Conservation (phyloP, 805 yeast genomes). For the Kazachstania martiniae region DNA sequence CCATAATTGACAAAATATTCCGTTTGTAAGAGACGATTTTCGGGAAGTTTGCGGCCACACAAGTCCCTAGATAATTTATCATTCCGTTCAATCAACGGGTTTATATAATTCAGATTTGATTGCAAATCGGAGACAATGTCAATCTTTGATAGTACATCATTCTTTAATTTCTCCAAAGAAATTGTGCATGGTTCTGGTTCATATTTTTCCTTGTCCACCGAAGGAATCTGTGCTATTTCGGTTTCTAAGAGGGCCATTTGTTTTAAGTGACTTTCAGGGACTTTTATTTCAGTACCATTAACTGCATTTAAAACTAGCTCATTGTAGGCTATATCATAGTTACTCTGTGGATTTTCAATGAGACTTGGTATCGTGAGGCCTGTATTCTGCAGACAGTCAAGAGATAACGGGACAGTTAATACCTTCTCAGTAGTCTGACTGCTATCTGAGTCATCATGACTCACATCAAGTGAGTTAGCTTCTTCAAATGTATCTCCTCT, state of each 20-base stretch:
- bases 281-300: not conserved
- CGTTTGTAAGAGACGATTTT: constrained; percentile 9
- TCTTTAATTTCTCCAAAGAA: constrained; percentile 3
- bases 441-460: too few relatives aligned
- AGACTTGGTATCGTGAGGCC: constrained; percentile 11
- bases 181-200: not conserved
- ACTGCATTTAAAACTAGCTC: constrained; percentile 9
- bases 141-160: too few relatives aligned
- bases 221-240: too few relatives aligned
- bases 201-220: too few relatives aligned
- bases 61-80: constrained; percentile 4
- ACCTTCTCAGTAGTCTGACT: constrained; percentile 9
- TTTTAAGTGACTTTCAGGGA: not conserved
- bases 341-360: constrained; percentile 8
- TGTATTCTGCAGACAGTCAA: not conserved
- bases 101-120: constrained; percentile 5
- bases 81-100: constrained; percentile 12
- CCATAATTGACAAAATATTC: constrained; percentile 15
- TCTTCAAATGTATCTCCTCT: not conserved
- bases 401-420: constrained; percentile 1
- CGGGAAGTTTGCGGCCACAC: constrained; percentile 11
- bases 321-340: constrained; percentile 15
- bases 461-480: not conserved
- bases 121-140: constrained; percentile 2
- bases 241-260: too few relatives aligned